phyloP scores from a whole-genome alignment of 208 protist genomes.

The Zelonia costaricensis region DNA sequence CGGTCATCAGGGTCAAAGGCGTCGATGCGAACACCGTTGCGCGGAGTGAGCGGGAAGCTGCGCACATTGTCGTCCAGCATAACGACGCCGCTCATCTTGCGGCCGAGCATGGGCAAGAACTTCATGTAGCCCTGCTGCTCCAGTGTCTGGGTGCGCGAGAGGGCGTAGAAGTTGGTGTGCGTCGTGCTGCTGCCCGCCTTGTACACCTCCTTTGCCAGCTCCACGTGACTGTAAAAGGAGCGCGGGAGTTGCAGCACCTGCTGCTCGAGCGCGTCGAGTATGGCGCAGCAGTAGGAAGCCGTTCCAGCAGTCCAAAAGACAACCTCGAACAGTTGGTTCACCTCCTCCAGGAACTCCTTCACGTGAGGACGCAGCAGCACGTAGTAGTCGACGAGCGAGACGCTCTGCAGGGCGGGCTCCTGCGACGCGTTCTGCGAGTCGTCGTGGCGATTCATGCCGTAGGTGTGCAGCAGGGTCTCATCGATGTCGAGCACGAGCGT shows the following conservation, averaged over 20 bases:
- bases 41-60: slow-evolving; percentile 86
- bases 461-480: slow-evolving; percentile 81
- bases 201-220: slow-evolving; percentile 38
- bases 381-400: slow-evolving; percentile 42
- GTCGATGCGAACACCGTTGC: slow-evolving; percentile 71
- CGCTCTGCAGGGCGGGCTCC: slow-evolving; percentile 18
- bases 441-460: slow-evolving; percentile 45
- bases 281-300: slow-evolving; percentile 79
- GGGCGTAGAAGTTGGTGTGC: slow-evolving; percentile 82
- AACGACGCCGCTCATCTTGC: slow-evolving; percentile 54
- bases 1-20: slow-evolving; percentile 59
- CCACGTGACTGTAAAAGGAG: slow-evolving; percentile 70
- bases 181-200: slow-evolving; percentile 35
- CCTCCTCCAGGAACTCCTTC: slow-evolving; percentile 72
- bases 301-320: slow-evolving; percentile 89
- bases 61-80: slow-evolving; percentile 90
- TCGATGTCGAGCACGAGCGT: slow-evolving; percentile 91
- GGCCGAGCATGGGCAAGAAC: slow-evolving; percentile 86
- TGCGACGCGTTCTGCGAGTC: slow-evolving; percentile 6
- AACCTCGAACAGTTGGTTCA: slow-evolving; percentile 80
- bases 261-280: slow-evolving; percentile 76
- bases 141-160: slow-evolving; percentile 84
- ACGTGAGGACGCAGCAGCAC: slow-evolving; percentile 68
- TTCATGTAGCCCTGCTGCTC: slow-evolving; percentile 83
- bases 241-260: slow-evolving; percentile 71